These are phyloP conservation scores for Cercospora sesami DNA, from an alignment of 2,329 filamentous ascomycete species.

Conservation along the genomic window DNA sequence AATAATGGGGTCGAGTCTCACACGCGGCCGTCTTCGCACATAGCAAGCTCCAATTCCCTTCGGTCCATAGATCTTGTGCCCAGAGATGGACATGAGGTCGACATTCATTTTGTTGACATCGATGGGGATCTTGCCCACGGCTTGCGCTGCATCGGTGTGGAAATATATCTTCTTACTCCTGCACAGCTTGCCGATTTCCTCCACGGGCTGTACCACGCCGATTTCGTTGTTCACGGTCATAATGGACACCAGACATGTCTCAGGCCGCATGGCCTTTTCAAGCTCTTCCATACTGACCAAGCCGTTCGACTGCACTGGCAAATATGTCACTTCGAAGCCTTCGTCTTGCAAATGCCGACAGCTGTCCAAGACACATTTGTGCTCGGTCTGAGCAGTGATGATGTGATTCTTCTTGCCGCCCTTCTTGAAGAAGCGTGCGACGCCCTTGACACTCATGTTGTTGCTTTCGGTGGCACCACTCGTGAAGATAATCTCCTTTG, in stretches of 20 bases:
- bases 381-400: slow-evolving; percentile 94
- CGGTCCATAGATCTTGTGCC: slow-evolving; percentile 97
- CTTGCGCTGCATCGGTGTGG: slow-evolving; percentile 94
- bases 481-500: slow-evolving; percentile 98
- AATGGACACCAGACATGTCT: slow-evolving; percentile 89
- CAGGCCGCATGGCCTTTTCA: slow-evolving; percentile 83
- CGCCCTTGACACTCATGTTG: slow-evolving; percentile 99
- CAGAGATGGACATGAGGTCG: slow-evolving; percentile 97
- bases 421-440: slow-evolving; percentile 90
- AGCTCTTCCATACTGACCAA: slow-evolving; percentile 80
- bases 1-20: slow-evolving; percentile 93
- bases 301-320: slow-evolving; percentile 86
- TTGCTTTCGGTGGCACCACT: slow-evolving; percentile 98
- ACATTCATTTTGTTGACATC: slow-evolving; percentile 98
- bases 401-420: slow-evolving; percentile 98
- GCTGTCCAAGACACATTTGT: slow-evolving; percentile 98
- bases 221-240: slow-evolving; percentile 99
- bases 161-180: slow-evolving; percentile 93
- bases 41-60: slow-evolving; percentile 98
- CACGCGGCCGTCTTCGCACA: slow-evolving; percentile 85
- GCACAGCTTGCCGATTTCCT: slow-evolving; percentile 90
- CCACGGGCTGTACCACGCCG: slow-evolving; percentile 94
- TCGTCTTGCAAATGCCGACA: slow-evolving; percentile 96
- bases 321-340: slow-evolving; percentile 93
- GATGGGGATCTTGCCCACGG: slow-evolving; percentile 95